Evolutionary conservation across 2,329 filamentous ascomycete genomes (phyloP).

Genomic region (Zymoseptoria tritici): DNA sequence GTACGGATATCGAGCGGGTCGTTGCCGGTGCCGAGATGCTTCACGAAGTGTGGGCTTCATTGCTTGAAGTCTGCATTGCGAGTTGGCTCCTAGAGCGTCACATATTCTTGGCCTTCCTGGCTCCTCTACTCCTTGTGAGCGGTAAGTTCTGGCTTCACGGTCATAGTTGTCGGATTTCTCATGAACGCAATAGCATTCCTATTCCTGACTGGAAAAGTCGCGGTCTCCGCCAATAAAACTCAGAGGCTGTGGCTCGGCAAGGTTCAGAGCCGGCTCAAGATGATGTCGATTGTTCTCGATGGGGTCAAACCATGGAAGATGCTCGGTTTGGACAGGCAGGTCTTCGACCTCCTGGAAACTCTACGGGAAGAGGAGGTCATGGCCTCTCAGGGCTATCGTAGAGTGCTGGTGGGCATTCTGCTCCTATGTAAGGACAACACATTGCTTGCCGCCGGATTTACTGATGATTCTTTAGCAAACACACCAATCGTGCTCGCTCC

Average conservation of each 20-base stretch:
- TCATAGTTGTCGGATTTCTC: no score
- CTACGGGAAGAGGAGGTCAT: not conserved
- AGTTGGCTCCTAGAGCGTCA: not conserved
- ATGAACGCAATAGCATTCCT: not conserved
- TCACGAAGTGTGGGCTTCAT: not conserved
- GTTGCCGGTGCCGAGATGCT: not conserved
- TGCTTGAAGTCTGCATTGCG: not conserved
- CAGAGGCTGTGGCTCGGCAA: not conserved
- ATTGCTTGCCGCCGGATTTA: not conserved
- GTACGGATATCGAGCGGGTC: not conserved
- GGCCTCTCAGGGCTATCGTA: not conserved
- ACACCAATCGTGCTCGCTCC: not conserved
- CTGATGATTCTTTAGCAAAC: not conserved
- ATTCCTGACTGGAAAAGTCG: not conserved
- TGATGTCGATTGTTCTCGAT: not conserved
- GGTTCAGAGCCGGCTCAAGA: not conserved
- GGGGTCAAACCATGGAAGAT: not conserved
- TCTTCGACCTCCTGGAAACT: not conserved
- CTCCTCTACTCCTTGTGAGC: not conserved
- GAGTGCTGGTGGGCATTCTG: not conserved
- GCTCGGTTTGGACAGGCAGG: not conserved
- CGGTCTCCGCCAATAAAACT: not conserved
- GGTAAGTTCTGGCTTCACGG: not conserved
- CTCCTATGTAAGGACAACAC: not conserved
- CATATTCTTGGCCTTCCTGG: not conserved